These are phyloP conservation scores for Amanita inopinata DNA, from an alignment of 768 basidiomycete genomes.

Conservation along the genomic window DNA sequence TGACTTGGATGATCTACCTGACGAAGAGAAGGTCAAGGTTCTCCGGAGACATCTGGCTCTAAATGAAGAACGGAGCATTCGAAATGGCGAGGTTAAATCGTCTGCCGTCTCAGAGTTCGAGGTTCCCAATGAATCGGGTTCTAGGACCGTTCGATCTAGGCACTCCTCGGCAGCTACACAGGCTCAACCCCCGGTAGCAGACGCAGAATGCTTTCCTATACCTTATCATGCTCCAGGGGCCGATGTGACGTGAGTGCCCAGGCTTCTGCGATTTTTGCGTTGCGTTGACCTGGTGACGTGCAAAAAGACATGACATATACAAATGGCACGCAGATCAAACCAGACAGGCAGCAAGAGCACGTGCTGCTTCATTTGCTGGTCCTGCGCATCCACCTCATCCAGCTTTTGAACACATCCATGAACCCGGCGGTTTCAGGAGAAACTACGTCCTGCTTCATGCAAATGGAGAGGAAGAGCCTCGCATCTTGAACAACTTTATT, in stretches of 20 bases:
- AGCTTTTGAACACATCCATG: slow-evolving; percentile 86
- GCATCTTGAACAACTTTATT: slow-evolving; percentile 77
- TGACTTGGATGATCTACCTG: slow-evolving; percentile 51
- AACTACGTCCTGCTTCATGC: slow-evolving; percentile 76
- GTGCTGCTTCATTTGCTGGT: slow-evolving; percentile 63
- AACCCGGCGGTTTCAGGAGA: slow-evolving; percentile 90
- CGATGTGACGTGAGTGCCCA: slow-evolving; percentile 75
- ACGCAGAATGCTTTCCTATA: slow-evolving; percentile 70
- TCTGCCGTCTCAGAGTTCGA: slow-evolving; percentile 20
- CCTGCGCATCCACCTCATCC: slow-evolving; percentile 52
- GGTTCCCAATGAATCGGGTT: slow-evolving; percentile 19
- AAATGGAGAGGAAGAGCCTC: slow-evolving; percentile 53
- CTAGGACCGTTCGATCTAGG: slow-evolving; percentile 15
- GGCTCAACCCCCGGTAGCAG: slow-evolving; percentile 13
- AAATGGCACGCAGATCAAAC: slow-evolving; percentile 84
- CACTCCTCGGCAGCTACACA: slow-evolving; percentile 16
- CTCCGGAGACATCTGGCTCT: slow-evolving; percentile 74
- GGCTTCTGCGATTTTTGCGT: slow-evolving; percentile 11
- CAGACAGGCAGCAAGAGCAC: slow-evolving; percentile 47
- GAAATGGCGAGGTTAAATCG: slow-evolving; percentile 20
- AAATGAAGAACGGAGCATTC: slow-evolving; percentile 65
- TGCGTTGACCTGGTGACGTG: slow-evolving; percentile 10
- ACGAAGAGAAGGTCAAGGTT: slow-evolving; percentile 79
- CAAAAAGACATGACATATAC: slow-evolving; percentile 75
- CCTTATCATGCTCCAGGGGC: slow-evolving; percentile 82